These are phyloP conservation scores for Zygotorulaspora mrakii DNA, from an alignment of 1,139 yeast species.

Conservation along the genomic window DNA sequence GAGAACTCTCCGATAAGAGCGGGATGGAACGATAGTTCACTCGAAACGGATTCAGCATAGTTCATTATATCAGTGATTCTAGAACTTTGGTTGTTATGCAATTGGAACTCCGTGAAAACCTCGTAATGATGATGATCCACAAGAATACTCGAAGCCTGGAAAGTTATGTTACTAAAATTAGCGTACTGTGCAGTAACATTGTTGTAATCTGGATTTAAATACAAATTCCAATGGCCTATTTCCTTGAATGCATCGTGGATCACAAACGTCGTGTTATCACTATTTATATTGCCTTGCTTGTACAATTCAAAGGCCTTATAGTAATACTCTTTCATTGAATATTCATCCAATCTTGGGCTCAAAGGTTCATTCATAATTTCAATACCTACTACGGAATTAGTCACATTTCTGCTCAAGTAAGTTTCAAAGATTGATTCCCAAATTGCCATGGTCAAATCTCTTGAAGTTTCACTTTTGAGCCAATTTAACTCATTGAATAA, in stretches of 20 bases:
- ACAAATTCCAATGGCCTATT: slow-evolving; percentile 49
- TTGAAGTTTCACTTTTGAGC: slow-evolving; percentile 45
- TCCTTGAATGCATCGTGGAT: slow-evolving; percentile 58
- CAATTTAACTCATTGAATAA: slow-evolving; percentile 45
- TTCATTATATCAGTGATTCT: slow-evolving; percentile 38
- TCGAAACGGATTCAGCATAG: slow-evolving; percentile 40
- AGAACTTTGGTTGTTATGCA: slow-evolving; percentile 35
- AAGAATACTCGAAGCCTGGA: slow-evolving; percentile 40
- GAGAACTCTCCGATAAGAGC: slow-evolving; percentile 63
- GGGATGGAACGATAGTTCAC: slow-evolving; percentile 44
- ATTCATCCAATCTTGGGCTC: slow-evolving; percentile 42
- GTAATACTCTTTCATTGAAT: slow-evolving; percentile 41
- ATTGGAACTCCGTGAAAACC: slow-evolving; percentile 48
- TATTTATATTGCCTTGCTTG: slow-evolving; percentile 41
- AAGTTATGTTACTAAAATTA: slow-evolving; percentile 19
- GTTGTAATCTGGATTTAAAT: slow-evolving; percentile 38
- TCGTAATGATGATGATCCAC: slow-evolving; percentile 65
- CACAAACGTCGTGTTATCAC: slow-evolving; percentile 46
- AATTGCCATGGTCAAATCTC: slow-evolving; percentile 44
- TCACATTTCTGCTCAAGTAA: slow-evolving; percentile 53
- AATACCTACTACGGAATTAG: slow-evolving; percentile 53
- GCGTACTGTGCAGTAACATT: slow-evolving; percentile 28
- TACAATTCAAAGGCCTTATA: slow-evolving; percentile 35
- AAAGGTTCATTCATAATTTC: slow-evolving; percentile 68
- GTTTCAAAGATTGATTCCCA: slow-evolving; percentile 46